phyloP scores from a whole-genome alignment of 1,284 basidiomycete species.

The Trichosporon sp. region DNA sequence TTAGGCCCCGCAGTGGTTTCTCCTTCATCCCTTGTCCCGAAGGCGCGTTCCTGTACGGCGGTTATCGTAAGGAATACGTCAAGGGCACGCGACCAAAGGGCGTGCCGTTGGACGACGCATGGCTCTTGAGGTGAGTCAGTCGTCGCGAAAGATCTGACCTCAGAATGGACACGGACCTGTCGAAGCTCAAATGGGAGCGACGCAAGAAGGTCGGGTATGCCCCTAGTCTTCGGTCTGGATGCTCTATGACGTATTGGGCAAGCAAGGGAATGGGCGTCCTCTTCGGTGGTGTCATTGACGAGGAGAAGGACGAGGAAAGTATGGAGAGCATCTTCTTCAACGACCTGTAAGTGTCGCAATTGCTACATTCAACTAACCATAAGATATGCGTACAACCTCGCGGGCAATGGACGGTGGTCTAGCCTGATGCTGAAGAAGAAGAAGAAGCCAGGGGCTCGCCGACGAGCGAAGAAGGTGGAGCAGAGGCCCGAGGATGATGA shows the following conservation, averaged over 20 bases:
- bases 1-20: conserved; percentile 74
- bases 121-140: conserved; percentile 68
- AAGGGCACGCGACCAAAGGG: conserved; percentile 83
- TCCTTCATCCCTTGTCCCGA: conserved; percentile 76
- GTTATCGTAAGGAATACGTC: conserved; percentile 85
- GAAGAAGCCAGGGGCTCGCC: conserved; percentile 53
- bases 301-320: conserved; percentile 78
- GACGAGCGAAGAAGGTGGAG: conserved; percentile 24
- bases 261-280: conserved; percentile 65
- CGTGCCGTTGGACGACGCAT: conserved; percentile 83
- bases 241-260: conserved; percentile 42
- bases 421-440: conserved; percentile 60
- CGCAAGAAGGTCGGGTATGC: conserved; percentile 73
- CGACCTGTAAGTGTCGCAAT: conserved; percentile 57
- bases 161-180: conserved; percentile 52
- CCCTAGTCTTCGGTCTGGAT: conserved; percentile 59
- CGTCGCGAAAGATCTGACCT: conserved; percentile 1
- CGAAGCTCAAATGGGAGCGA: conserved; percentile 74
- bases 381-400: conserved; percentile 74
- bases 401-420: conserved; percentile 73
- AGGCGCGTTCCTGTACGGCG: conserved; percentile 80
- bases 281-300: conserved; percentile 88
- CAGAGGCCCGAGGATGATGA: conserved; percentile 32
- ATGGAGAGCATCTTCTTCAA: conserved; percentile 80
- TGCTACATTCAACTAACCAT: not conserved